Evolutionary conservation across 345 rosid genomes (phyloP).

Genomic region (Ceriops zippeliana): DNA sequence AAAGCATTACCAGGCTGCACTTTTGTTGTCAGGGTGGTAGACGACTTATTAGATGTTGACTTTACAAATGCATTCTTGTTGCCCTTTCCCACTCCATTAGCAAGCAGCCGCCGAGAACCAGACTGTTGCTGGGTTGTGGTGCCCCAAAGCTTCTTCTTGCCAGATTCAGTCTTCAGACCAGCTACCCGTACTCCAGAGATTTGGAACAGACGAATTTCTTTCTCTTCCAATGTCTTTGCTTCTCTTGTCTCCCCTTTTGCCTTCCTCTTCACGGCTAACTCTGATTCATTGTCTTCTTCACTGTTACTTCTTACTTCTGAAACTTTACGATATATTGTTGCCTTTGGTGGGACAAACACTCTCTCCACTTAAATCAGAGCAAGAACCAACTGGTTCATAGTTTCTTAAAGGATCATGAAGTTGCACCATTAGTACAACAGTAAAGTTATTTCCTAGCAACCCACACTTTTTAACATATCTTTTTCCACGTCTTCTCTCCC

Average conservation of each 20-base stretch:
- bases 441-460: conserved; percentile 85
- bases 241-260: conserved; percentile 32
- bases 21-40: conserved; percentile 37
- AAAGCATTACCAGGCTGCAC: conserved; percentile 46
- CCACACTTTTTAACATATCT: conserved; percentile 64
- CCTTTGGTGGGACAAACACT: conserved; percentile 83
- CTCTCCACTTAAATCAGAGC: conserved; percentile 38
- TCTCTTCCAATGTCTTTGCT: conserved; percentile 43
- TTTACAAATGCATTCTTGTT: conserved; percentile 53
- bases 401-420: conserved; percentile 76
- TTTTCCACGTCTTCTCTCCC: conserved; percentile 61
- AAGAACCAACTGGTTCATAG: conserved; percentile 85
- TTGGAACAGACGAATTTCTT: conserved; percentile 53
- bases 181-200: conserved; percentile 82
- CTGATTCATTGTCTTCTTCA: neutral
- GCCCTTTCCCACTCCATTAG: conserved; percentile 92
- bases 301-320: conserved; percentile 46
- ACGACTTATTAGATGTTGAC: conserved; percentile 44
- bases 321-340: conserved; percentile 61
- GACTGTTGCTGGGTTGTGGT: conserved; percentile 66
- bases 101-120: conserved; percentile 88
- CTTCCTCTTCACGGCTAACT: conserved; percentile 31
- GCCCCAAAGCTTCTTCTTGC: conserved; percentile 65
- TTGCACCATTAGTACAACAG: conserved; percentile 88
- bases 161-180: conserved; percentile 65